These are phyloP conservation scores for Schizophyllum commune DNA, from an alignment of 1,284 basidiomycete species.

Conservation along the genomic window DNA sequence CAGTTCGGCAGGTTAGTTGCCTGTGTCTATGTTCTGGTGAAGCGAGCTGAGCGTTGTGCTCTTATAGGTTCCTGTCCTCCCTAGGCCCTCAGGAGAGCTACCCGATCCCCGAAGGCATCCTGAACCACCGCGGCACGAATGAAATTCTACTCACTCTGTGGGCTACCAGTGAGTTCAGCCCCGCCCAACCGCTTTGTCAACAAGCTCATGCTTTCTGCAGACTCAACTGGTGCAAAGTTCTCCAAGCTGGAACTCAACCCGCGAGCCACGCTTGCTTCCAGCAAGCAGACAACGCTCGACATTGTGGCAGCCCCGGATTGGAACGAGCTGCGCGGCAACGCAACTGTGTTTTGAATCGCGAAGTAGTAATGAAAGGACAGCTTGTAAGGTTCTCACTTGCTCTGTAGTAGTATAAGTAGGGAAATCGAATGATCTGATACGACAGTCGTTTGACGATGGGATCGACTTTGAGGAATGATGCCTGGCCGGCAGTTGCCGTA, in stretches of 20 bases:
- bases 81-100: slow-evolving; percentile 26
- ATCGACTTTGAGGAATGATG: too few relatives aligned
- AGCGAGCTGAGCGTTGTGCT: slow-evolving; percentile 4
- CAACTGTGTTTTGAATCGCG: background rate
- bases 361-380: background rate
- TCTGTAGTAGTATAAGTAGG: too few relatives aligned
- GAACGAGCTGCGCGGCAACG: slow-evolving; percentile 21
- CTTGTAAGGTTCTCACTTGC: too few relatives aligned
- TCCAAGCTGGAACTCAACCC: slow-evolving; percentile 26
- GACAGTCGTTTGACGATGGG: too few relatives aligned
- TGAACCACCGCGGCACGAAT: slow-evolving; percentile 32
- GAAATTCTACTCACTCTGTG: slow-evolving; percentile 32
- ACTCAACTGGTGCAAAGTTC: slow-evolving; percentile 26
- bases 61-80: slow-evolving; percentile 20
- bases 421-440: too few relatives aligned
- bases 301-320: slow-evolving; percentile 26
- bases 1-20: slow-evolving; percentile 31
- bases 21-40: background rate
- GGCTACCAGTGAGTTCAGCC: slow-evolving; percentile 26
- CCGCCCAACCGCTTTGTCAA: background rate
- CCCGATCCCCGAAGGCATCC: slow-evolving; percentile 33
- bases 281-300: slow-evolving; percentile 23
- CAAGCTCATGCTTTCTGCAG: slow-evolving; percentile 11
- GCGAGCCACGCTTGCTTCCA: slow-evolving; percentile 22
- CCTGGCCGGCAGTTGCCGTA: too few relatives aligned